Percentiles rank a stretch among this genome's conserved stretches.
Conservation (phyloP, 73 alveolate species). For the Paramecium primaurelia region DNA sequence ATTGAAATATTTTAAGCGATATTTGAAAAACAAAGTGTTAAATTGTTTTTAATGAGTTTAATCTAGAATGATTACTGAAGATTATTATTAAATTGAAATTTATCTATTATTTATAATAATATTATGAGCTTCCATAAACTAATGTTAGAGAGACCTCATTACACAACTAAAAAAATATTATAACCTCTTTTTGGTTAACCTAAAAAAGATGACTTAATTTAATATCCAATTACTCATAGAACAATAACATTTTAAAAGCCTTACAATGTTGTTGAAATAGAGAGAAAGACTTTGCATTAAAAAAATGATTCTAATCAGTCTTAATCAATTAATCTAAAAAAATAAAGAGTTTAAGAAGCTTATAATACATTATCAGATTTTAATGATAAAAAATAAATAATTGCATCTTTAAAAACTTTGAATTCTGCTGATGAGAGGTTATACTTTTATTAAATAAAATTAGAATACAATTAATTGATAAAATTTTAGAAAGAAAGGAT, state of each 20-base stretch:
- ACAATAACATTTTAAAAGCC: background rate
- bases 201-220: background rate
- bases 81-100: background rate
- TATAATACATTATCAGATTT: constrained; percentile 42
- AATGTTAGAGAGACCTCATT: constrained; percentile 1
- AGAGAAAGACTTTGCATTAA: background rate
- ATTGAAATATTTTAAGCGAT: background rate
- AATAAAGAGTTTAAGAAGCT: constrained; percentile 9
- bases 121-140: constrained; percentile 8
- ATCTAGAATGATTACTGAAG: background rate
- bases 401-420: background rate
- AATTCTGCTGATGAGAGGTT: constrained; percentile 46
- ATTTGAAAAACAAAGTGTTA: background rate
- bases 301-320: background rate
- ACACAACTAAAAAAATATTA: background rate
- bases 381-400: constrained; percentile 24
- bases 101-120: background rate
- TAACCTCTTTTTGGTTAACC: background rate
- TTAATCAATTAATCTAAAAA: background rate
- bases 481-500: constrained; percentile 46
- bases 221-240: background rate
- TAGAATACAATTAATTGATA: constrained; percentile 33
- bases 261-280: background rate
- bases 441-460: background rate
- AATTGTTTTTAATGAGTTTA: background rate